These are phyloP conservation scores for Daedaleopsis nitida DNA, from an alignment of 768 basidiomycete species.

Conservation along the genomic window DNA sequence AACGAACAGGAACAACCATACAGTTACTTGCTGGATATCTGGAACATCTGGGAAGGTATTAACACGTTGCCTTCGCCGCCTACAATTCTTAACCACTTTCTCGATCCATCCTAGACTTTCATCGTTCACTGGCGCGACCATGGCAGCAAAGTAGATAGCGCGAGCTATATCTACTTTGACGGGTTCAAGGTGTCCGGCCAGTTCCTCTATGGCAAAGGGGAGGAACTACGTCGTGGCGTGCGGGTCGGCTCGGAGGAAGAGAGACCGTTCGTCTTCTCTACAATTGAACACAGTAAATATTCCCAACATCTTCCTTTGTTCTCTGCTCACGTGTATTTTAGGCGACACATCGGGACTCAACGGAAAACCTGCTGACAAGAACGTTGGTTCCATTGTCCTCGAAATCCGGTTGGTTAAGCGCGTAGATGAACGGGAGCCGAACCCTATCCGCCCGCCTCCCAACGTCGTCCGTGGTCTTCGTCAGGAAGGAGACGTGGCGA, in stretches of 20 bases:
- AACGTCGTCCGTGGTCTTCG: slow-evolving; percentile 35
- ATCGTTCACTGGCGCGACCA: slow-evolving; percentile 66
- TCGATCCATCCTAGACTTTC: slow-evolving; percentile 45
- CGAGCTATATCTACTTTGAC: slow-evolving; percentile 65
- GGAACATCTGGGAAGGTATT: slow-evolving; percentile 58
- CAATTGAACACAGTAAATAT: slow-evolving; percentile 39
- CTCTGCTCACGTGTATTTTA: not conserved
- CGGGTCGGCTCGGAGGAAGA: slow-evolving; percentile 52
- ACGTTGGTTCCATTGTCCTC: slow-evolving; percentile 55
- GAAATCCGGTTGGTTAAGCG: slow-evolving; percentile 45
- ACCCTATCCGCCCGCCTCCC: slow-evolving; percentile 44
- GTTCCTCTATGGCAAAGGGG: slow-evolving; percentile 59
- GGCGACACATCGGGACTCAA: slow-evolving; percentile 1
- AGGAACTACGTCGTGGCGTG: slow-evolving; percentile 53
- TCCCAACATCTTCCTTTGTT: not conserved
- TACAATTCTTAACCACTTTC: not conserved
- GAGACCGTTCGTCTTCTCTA: slow-evolving; percentile 62
- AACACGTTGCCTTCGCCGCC: not conserved
- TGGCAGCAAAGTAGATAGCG: slow-evolving; percentile 54
- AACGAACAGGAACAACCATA: slow-evolving; percentile 44
- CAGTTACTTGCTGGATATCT: slow-evolving; percentile 70
- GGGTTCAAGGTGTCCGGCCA: slow-evolving; percentile 63
- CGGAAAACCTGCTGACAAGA: slow-evolving; percentile 30
- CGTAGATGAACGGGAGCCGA: slow-evolving; percentile 39
- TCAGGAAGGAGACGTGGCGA: slow-evolving; percentile 43